These are phyloP conservation scores for Cyamopsis tetragonoloba DNA, from an alignment of 306 rosid species.

Conservation along the genomic window DNA sequence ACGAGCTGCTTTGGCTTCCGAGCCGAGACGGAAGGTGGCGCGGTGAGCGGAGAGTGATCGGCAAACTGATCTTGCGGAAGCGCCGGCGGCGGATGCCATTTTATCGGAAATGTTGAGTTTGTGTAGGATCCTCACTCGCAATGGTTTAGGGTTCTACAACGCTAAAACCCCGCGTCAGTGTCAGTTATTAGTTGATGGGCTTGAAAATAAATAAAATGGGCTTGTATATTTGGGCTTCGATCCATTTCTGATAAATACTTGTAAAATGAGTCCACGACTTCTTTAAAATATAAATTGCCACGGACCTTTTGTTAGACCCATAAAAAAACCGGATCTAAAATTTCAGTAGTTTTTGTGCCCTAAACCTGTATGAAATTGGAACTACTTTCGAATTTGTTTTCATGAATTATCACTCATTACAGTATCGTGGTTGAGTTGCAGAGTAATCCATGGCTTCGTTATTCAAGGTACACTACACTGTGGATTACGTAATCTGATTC, in stretches of 20 bases:
- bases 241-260: too few species aligned
- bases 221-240: neutral
- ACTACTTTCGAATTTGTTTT: neutral
- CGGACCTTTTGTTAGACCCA: too few species aligned
- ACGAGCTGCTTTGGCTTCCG: constrained; percentile 54
- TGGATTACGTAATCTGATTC: neutral
- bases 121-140: neutral
- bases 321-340: neutral
- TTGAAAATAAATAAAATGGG: neutral
- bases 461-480: constrained; percentile 39
- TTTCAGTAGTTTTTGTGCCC: constrained; percentile 17
- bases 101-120: constrained; percentile 21
- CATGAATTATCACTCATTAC: neutral
- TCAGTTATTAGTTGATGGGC: neutral
- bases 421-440: constrained; percentile 5
- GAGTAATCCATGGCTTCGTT: constrained; percentile 46
- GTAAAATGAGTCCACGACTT: too few species aligned
- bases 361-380: constrained; percentile 5
- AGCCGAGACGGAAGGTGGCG: constrained; percentile 44
- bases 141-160: constrained; percentile 20
- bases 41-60: constrained; percentile 56
- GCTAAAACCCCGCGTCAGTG: constrained; percentile 12
- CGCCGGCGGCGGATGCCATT: constrained; percentile 66
- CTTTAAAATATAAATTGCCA: too few species aligned
- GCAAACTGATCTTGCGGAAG: constrained; percentile 54